phyloP scores from a whole-genome alignment of 352 stramenopile species.

The Globisporangium rhizosaccharum region DNA sequence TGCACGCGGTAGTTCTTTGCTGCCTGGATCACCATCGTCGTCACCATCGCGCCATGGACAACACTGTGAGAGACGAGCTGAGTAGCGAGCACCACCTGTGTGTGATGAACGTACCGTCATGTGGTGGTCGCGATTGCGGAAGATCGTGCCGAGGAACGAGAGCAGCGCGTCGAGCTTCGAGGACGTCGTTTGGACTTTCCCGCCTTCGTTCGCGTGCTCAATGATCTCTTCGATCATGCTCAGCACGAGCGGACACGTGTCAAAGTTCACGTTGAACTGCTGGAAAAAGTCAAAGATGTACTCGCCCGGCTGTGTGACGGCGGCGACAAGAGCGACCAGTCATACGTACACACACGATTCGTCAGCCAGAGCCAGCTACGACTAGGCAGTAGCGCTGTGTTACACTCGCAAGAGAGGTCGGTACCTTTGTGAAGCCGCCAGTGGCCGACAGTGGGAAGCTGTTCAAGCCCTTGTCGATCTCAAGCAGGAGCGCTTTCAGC shows the following conservation, averaged over 20 bases:
- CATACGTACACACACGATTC: not conserved
- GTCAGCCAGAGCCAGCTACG: not conserved
- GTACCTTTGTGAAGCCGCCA: constrained; percentile 83
- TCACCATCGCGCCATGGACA: not conserved
- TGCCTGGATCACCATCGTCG: constrained; percentile 21
- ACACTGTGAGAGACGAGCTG: not conserved
- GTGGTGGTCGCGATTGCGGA: constrained; percentile 78
- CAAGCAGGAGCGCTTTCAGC: constrained; percentile 71
- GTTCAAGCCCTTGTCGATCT: constrained; percentile 83
- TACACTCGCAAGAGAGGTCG: constrained; percentile 1
- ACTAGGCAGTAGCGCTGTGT: not conserved
- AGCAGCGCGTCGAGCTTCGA: constrained; percentile 80
- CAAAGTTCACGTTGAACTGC: constrained; percentile 87
- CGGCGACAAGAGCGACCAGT: not conserved
- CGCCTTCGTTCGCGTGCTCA: constrained; percentile 67
- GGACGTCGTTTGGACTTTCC: constrained; percentile 49
- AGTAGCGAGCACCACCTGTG: not conserved
- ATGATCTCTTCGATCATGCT: constrained; percentile 89
- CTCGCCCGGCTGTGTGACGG: constrained; percentile 44
- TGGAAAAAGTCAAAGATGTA: constrained; percentile 92
- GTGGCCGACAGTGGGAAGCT: constrained; percentile 63
- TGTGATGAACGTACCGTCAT: constrained; percentile 30
- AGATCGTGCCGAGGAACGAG: constrained; percentile 84
- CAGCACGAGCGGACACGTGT: constrained; percentile 81
- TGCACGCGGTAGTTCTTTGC: constrained; percentile 83